Evolutionary conservation across 2,329 filamentous ascomycete genomes (phyloP).

Genomic region (Colletotrichum sp.): DNA sequence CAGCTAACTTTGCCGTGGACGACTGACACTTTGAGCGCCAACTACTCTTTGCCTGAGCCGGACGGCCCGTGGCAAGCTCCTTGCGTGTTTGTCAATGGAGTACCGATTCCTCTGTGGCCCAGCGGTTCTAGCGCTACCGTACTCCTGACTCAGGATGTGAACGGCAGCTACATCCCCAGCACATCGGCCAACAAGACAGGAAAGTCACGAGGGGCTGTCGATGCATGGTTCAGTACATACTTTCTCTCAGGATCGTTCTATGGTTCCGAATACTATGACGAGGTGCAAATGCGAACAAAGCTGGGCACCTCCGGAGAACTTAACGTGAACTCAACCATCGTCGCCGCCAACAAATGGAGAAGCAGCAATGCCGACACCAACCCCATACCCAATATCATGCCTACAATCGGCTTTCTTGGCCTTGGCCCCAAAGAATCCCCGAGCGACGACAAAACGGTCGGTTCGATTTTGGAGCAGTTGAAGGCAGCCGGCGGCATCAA

Average conservation of each 20-base stretch:
- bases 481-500: constrained; percentile 19
- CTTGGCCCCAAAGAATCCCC: not conserved
- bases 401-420: not conserved
- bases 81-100: not conserved
- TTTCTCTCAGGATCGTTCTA: not conserved
- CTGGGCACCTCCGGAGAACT: not conserved
- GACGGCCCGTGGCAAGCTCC: constrained; percentile 7
- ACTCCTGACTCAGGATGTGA: not conserved
- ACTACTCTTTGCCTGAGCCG: not conserved
- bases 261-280: not conserved
- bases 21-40: not conserved
- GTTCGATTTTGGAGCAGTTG: constrained; percentile 19
- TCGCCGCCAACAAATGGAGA: not conserved
- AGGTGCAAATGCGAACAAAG: not conserved
- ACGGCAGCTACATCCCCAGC: not conserved
- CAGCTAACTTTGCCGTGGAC: not conserved
- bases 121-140: not conserved
- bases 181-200: not conserved
- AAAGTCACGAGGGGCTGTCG: not conserved
- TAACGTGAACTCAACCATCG: not conserved
- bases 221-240: not conserved
- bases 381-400: not conserved
- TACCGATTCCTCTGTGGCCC: not conserved
- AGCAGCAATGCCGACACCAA: not conserved
- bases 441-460: not conserved